Percentiles rank a stretch among this genome's conserved stretches.
These are phyloP conservation scores for Puya raimondii DNA, from an alignment of 176 grass and related monocot species.

Conservation along the genomic window DNA sequence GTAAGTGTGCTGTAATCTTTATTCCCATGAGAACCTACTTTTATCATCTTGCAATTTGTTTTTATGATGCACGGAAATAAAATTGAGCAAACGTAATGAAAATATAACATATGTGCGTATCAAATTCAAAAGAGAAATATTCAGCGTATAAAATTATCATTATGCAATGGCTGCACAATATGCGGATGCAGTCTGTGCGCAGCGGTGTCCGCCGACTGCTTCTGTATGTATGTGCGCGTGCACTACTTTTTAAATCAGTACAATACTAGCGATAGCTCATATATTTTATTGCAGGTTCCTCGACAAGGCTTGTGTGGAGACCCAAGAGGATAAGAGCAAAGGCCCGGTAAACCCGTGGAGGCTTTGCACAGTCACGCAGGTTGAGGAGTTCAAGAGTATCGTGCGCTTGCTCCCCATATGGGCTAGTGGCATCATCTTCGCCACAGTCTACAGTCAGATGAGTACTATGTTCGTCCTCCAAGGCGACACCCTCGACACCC, in stretches of 20 bases:
- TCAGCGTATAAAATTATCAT: too few species aligned
- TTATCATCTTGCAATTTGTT: neutral
- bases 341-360: constrained; percentile 28
- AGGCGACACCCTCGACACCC: constrained; percentile 56
- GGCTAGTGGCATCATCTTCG: constrained; percentile 70
- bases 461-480: constrained; percentile 82
- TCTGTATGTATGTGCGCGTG: too few species aligned
- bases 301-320: constrained; percentile 60
- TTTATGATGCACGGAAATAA: too few species aligned
- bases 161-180: too few species aligned
- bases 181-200: too few species aligned
- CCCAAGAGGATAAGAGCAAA: constrained; percentile 10
- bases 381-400: constrained; percentile 79
- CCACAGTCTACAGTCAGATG: constrained; percentile 68
- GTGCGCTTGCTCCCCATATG: constrained; percentile 63
- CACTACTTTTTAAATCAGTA: too few species aligned
- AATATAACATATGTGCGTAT: neutral
- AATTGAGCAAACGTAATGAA: neutral
- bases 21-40: neutral
- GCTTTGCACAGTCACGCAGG: constrained; percentile 76
- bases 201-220: too few species aligned
- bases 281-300: constrained; percentile 23
- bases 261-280: too few species aligned
- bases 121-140: too few species aligned
- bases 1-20: constrained; percentile 11